Conservation (phyloP, 1,284 basidiomycete species). For the Dichomitus squalens region DNA sequence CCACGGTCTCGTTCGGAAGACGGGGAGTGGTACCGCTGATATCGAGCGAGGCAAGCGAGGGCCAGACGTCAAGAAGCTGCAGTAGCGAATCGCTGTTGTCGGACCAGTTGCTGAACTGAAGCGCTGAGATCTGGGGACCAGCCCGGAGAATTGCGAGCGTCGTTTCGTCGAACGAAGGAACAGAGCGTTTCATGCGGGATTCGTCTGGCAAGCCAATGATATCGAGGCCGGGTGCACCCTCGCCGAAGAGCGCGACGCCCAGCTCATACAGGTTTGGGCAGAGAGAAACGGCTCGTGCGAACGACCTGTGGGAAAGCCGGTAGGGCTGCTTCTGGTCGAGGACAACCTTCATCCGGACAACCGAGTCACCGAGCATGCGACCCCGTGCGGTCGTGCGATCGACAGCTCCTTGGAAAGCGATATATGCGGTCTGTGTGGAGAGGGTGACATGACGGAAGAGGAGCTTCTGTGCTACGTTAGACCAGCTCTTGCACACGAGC, state of each 20-base stretch:
- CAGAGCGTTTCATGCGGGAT: constrained; percentile 50
- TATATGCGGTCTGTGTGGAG: constrained; percentile 51
- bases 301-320: constrained; percentile 53
- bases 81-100: constrained; percentile 57
- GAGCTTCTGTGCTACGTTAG: constrained; percentile 58
- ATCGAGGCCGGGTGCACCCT: constrained; percentile 47
- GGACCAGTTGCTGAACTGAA: constrained; percentile 72
- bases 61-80: constrained; percentile 65
- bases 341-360: constrained; percentile 53
- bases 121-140: constrained; percentile 55
- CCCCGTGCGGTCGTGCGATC: constrained; percentile 48
- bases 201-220: constrained; percentile 47
- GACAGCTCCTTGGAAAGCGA: constrained; percentile 54
- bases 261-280: constrained; percentile 64
- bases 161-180: constrained; percentile 55
- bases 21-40: constrained; percentile 62
- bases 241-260: constrained; percentile 60
- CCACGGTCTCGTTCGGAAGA: constrained; percentile 44
- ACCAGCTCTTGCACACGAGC: constrained; percentile 68
- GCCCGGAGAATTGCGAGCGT: constrained; percentile 54
- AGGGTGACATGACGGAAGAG: constrained; percentile 62
- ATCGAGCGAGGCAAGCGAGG: constrained; percentile 53
- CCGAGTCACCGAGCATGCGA: constrained; percentile 50
- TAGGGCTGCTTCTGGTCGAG: constrained; percentile 69
- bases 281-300: constrained; percentile 55